phyloP scores from a whole-genome alignment of 129 eudicot genomes.

The Flaveria linearis region DNA sequence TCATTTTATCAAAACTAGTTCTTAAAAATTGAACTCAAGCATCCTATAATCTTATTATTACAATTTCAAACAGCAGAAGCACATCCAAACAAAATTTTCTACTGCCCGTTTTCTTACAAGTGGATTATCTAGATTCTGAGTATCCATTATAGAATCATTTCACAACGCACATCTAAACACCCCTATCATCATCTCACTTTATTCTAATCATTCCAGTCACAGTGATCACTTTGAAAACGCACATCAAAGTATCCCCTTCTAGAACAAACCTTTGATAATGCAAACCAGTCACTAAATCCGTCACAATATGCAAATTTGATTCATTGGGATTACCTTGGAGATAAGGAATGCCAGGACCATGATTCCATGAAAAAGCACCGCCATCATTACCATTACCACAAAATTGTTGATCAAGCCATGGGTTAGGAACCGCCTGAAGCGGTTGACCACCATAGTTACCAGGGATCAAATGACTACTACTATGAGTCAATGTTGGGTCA shows the following conservation, averaged over 20 bases:
- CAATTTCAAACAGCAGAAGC: neutral
- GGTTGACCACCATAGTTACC: conserved; percentile 57
- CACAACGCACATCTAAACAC: conserved; percentile 9
- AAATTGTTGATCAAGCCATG: conserved; percentile 72
- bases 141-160: conserved; percentile 1
- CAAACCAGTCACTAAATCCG: conserved; percentile 17
- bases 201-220: neutral
- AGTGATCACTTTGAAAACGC: neutral
- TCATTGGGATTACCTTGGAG: conserved; percentile 53
- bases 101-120: neutral
- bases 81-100: neutral
- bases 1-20: neutral
- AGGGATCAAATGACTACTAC: conserved; percentile 46
- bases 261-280: neutral
- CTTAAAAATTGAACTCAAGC: neutral
- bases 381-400: conserved; percentile 48
- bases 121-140: neutral
- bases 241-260: neutral
- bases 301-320: neutral
- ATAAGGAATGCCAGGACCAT: conserved; percentile 51
- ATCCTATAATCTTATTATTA: neutral
- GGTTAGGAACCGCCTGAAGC: conserved; percentile 51
- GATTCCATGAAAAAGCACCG: conserved; percentile 62
- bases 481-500: conserved; percentile 51
- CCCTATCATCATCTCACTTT: neutral